Percentiles rank a stretch among this genome's conserved stretches.
These are phyloP conservation scores for Entophlyctis helioformis DNA, from an alignment of 192 early-diverging fungal genomes.

Conservation along the genomic window DNA sequence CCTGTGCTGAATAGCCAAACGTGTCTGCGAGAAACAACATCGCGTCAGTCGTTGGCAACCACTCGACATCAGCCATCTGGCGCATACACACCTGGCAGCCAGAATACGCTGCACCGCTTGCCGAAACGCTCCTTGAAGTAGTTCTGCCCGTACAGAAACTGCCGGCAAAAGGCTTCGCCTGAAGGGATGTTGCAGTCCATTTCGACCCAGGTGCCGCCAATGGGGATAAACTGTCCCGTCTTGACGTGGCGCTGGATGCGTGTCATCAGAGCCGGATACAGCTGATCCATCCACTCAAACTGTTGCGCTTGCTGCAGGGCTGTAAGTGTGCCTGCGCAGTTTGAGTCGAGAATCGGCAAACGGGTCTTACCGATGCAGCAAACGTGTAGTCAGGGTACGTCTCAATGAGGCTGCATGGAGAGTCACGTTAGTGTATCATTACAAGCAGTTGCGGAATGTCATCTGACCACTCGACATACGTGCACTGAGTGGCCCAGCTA, in stretches of 20 bases:
- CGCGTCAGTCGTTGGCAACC: no score
- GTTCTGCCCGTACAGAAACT: slow-evolving; percentile 87
- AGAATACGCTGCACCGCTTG: slow-evolving; percentile 52
- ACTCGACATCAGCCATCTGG: no score
- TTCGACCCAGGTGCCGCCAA: slow-evolving; percentile 95
- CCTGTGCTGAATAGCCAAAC: slow-evolving; percentile 89
- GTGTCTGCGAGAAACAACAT: no score
- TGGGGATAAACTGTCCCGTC: slow-evolving; percentile 76
- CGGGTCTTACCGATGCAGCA: slow-evolving; percentile 51
- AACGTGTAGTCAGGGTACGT: slow-evolving; percentile 82
- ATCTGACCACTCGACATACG: no score
- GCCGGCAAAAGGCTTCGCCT: slow-evolving; percentile 87
- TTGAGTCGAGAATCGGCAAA: background rate
- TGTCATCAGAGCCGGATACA: slow-evolving; percentile 75
- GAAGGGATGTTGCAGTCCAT: slow-evolving; percentile 98
- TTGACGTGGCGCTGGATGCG: slow-evolving; percentile 59
- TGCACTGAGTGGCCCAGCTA: slow-evolving; percentile 26
- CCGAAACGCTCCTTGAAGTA: slow-evolving; percentile 64
- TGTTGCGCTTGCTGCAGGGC: slow-evolving; percentile 73
- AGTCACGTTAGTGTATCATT: no score
- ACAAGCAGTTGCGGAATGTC: no score
- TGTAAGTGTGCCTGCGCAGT: background rate
- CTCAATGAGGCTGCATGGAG: slow-evolving; percentile 64
- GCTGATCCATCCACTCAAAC: slow-evolving; percentile 77
- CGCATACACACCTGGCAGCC: slow-evolving; percentile 83